phyloP scores from a whole-genome alignment of 2,329 filamentous ascomycete genomes.

The Aspergillus spinulosporus region DNA sequence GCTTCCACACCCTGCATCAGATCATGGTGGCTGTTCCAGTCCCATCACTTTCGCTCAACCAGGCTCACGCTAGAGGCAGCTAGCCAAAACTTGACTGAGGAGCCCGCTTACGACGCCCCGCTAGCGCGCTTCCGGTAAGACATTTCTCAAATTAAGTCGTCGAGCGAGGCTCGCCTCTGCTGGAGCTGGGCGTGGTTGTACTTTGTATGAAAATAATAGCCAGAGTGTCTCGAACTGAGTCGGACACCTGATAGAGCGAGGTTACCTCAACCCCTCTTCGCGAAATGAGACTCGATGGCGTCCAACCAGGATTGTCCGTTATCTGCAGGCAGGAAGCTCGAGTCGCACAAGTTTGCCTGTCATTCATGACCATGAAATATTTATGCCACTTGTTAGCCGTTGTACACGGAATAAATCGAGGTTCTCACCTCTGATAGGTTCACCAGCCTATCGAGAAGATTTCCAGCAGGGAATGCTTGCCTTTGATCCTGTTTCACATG shows the following conservation, averaged over 20 bases:
- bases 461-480: background rate
- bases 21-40: conserved; percentile 26
- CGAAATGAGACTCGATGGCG: conserved; percentile 1
- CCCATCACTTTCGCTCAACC: conserved; percentile 19
- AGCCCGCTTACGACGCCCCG: conserved; percentile 21
- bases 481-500: conserved; percentile 20
- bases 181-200: background rate
- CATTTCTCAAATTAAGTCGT: background rate
- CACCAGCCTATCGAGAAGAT: background rate
- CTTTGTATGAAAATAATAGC: background rate
- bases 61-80: conserved; percentile 2
- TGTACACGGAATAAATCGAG: conserved; percentile 1
- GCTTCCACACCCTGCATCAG: conserved; percentile 29
- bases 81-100: conserved; percentile 4
- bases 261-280: conserved; percentile 12
- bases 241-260: conserved; percentile 1
- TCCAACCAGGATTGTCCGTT: background rate
- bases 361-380: conserved; percentile 1
- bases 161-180: background rate
- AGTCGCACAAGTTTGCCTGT: conserved; percentile 6
- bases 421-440: conserved; percentile 5
- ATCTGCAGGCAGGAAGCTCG: conserved; percentile 1
- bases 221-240: background rate
- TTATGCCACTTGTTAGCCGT: background rate
- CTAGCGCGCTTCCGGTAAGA: conserved; percentile 16